Percentiles rank a stretch among this genome's conserved stretches.
Conservation (phyloP, 2,329 filamentous ascomycete species). For the Lachnellula hyalina region DNA sequence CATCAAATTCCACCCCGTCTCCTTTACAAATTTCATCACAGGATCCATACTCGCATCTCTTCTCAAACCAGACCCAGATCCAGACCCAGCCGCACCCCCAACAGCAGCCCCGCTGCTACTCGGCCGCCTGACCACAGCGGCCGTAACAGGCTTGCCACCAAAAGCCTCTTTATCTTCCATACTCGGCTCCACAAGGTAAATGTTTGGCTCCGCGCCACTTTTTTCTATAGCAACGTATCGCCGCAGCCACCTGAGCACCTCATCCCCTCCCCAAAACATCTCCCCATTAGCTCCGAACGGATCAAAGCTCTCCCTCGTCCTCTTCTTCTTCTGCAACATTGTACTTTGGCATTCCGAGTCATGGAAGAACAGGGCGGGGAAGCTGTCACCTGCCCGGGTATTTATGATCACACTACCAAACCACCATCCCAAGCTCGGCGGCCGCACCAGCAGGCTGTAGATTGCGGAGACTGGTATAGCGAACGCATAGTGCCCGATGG, state of each 20-base stretch:
- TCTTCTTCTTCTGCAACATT: conserved; percentile 85
- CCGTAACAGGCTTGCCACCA: conserved; percentile 38
- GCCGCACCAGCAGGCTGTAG: conserved; percentile 83
- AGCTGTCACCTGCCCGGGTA: conserved; percentile 81
- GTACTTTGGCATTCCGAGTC: conserved; percentile 96
- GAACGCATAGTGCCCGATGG: conserved; percentile 80
- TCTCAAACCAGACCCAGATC: conserved; percentile 32
- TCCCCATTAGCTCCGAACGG: conserved; percentile 80
- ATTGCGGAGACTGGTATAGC: conserved; percentile 85
- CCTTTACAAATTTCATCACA: conserved; percentile 87
- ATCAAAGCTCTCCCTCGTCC: conserved; percentile 79
- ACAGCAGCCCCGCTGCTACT: conserved; percentile 27
- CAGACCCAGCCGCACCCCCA: conserved; percentile 35
- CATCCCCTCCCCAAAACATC: conserved; percentile 97
- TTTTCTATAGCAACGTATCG: conserved; percentile 78
- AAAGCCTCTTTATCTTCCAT: conserved; percentile 82
- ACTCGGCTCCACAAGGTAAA: conserved; percentile 84
- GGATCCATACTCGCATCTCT: conserved; percentile 81
- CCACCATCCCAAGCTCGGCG: conserved; percentile 96
- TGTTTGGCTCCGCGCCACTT: conserved; percentile 79
- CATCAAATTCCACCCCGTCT: conserved; percentile 92
- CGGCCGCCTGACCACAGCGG: conserved; percentile 37
- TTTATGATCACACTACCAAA: conserved; percentile 95
- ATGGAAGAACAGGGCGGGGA: conserved; percentile 95
- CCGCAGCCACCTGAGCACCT: conserved; percentile 85